Evolutionary conservation across 2,329 filamentous ascomycete species (phyloP).

Genomic region (Claviceps cyperi): DNA sequence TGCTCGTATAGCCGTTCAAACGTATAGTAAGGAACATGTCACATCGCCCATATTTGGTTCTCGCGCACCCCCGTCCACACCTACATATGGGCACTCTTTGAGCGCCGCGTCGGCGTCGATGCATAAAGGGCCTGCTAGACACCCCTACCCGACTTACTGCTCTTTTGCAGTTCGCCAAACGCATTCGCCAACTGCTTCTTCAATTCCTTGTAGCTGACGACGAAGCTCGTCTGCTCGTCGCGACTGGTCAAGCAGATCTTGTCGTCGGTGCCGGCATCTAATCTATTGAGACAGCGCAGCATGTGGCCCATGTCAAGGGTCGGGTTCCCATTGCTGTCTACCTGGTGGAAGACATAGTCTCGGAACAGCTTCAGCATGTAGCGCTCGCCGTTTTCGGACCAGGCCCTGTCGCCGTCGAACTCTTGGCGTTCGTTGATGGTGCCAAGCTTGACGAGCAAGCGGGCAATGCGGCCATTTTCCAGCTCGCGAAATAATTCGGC

Average conservation of each 20-base stretch:
- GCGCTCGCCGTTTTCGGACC: constrained; percentile 85
- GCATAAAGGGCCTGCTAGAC: constrained; percentile 16
- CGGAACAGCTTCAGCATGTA: constrained; percentile 91
- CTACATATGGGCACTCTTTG: constrained; percentile 5
- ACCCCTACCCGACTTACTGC: constrained; percentile 21
- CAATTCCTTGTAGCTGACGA: constrained; percentile 82
- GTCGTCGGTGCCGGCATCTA: constrained; percentile 82
- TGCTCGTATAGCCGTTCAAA: not conserved
- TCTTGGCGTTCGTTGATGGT: constrained; percentile 84
- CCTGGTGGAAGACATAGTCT: constrained; percentile 94
- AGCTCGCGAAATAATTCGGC: constrained; percentile 65
- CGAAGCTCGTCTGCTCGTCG: constrained; percentile 78
- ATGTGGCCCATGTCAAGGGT: constrained; percentile 82
- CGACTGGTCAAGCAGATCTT: constrained; percentile 73
- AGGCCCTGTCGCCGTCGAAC: constrained; percentile 59
- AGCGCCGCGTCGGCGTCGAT: constrained; percentile 2
- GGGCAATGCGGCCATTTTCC: constrained; percentile 76
- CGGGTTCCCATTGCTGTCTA: constrained; percentile 70
- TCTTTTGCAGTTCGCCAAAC: constrained; percentile 44
- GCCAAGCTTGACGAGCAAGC: constrained; percentile 68
- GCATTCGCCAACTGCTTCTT: constrained; percentile 47
- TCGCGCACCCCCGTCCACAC: not conserved
- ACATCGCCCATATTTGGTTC: no score
- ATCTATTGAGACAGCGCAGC: constrained; percentile 71
- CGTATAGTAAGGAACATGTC: not conserved